Evolutionary conservation across 2,329 filamentous ascomycete genomes (phyloP), one percentile per base, ranked within the genome.

Genomic region (Calonectria hawksworthii): DNA sequence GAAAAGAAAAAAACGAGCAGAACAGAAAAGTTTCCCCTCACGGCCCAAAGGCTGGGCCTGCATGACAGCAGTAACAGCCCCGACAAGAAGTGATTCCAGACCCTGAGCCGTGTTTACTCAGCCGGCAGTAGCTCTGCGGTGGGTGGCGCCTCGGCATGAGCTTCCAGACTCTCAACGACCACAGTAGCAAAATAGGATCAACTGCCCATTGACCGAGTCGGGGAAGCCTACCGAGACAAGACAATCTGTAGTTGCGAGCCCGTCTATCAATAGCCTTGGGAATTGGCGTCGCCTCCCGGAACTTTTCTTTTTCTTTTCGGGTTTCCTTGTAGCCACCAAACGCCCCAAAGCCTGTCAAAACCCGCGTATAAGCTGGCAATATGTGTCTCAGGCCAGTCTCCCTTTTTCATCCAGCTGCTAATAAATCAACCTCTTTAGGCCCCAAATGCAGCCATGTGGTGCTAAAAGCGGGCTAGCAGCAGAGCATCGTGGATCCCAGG

Each of bases 401-500:
- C 34, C 38, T 41, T 41, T 41, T 47, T 47, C 44, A 23, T 4
- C 44, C 44, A 47, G 44, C 44, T 47, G 44, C 21, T 47, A 47
- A 47, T 23, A 23, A 47, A 18, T 47, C 9, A 23, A 47, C 44
- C 44, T 47, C 21, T 47, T 47, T 47, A n/a, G 21, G 26, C 14
- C n/a, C 14, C 4, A 41, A 28, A 41, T 21, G 36, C 44, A 63
- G 56, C 56, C 56, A 63, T 28, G 14, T 9, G 56, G 56, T 41
- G 56, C 56, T 63, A 63, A 63, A 63, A 63, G 56, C 56, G 34
- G 56, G 56, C 56, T 63, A 63, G 34, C 56, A 61, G 32, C 34
- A 61, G 54, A 28, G 50, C 52, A 65, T 54, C 26, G 26, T 50
- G 61, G 38, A 21, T 68, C 36, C 28, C 41, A 23, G 56, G 50